A percentile compares a stretch with the other conserved stretches of the same genome.
Evolutionary conservation across 768 basidiomycete genomes (phyloP).

Genomic region (Gyrodon lividus): DNA sequence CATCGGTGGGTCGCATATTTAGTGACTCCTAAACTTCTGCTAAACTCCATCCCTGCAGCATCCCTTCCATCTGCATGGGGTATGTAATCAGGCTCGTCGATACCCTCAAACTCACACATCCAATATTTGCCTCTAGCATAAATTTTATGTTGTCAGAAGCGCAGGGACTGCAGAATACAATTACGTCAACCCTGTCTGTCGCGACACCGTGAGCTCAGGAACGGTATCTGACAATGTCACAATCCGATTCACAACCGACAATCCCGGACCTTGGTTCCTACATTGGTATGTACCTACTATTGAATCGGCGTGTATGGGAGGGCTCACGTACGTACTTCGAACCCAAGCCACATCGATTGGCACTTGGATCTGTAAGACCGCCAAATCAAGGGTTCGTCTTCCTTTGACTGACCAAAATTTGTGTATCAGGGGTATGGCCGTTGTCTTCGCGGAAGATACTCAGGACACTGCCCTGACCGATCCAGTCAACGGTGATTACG

Average conservation of each 20-base stretch:
- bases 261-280: constrained; percentile 45
- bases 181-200: constrained; percentile 51
- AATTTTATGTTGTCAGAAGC: constrained; percentile 45
- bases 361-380: constrained; percentile 16
- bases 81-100: background rate
- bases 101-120: background rate
- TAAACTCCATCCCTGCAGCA: constrained; percentile 4
- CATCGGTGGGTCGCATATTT: constrained; percentile 29
- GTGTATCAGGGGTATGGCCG: constrained; percentile 10
- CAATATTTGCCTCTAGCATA: constrained; percentile 31
- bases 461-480: background rate
- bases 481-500: background rate
- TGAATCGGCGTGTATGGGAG: background rate
- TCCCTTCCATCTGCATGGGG: constrained; percentile 17
- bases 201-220: constrained; percentile 43
- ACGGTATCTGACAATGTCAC: constrained; percentile 28
- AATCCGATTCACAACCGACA: constrained; percentile 51
- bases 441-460: constrained; percentile 12
- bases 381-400: background rate
- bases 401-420: background rate
- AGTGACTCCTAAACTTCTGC: background rate
- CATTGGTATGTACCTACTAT: constrained; percentile 10
- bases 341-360: constrained; percentile 18
- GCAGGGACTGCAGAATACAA: constrained; percentile 40
- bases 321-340: background rate